phyloP scores from a whole-genome alignment of 2,329 filamentous ascomycete species.

The Alternaria sp. region DNA sequence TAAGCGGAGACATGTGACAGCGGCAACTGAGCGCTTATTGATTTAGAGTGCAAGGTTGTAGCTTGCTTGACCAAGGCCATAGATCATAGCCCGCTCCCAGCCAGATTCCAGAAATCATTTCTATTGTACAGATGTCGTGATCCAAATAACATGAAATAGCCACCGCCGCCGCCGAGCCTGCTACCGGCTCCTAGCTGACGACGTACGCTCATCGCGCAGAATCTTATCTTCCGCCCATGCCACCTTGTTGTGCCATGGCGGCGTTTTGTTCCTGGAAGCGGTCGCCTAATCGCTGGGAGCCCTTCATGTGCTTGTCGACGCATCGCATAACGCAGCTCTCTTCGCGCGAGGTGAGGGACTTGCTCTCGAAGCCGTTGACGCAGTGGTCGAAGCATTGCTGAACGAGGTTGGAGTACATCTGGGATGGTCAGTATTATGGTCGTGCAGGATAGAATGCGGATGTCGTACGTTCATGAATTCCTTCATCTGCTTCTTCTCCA shows the following conservation, averaged over 20 bases:
- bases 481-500: conserved; percentile 98
- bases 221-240: background rate
- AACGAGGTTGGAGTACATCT: conserved; percentile 77
- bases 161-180: background rate
- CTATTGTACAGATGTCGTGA: conserved; percentile 21
- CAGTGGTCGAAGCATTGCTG: conserved; percentile 96
- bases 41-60: background rate
- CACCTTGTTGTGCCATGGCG: conserved; percentile 67
- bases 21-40: background rate
- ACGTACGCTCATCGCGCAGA: background rate
- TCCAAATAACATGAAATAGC: background rate
- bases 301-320: conserved; percentile 95
- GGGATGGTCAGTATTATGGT: background rate
- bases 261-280: conserved; percentile 82
- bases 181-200: background rate
- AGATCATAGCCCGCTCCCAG: conserved; percentile 13
- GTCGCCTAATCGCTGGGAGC: conserved; percentile 86
- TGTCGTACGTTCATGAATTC: conserved; percentile 92
- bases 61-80: conserved; percentile 6
- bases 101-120: conserved; percentile 9
- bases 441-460: background rate
- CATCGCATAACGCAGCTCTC: conserved; percentile 92
- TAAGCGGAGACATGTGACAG: background rate
- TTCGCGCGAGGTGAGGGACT: conserved; percentile 86
- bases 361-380: conserved; percentile 98